Evolutionary conservation across 345 rosid species (phyloP), one percentile per base, ranked within the genome.

Genomic region (Eucalyptus sp.): DNA sequence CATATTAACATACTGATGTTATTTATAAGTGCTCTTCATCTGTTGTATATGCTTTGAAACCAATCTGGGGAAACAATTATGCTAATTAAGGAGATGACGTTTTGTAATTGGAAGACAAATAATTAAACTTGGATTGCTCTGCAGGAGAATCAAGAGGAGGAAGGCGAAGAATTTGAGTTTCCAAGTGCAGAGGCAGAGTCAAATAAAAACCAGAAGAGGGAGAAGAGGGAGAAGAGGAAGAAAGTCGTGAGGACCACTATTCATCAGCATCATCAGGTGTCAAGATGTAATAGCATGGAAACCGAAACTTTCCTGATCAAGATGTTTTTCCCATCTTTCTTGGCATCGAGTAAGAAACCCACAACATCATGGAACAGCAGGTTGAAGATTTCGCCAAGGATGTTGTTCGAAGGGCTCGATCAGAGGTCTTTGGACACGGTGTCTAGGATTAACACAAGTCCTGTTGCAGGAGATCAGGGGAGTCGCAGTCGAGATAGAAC

Each of bases 241-340:
- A 87, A 85, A 37, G 87, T 41, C 60, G 17, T 41, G 13, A 87
- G 64, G n/a, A 37, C 51, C 29, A 52, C 56, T 29, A 50, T 20
- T 29, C 41, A 13, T 7, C 88, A 85, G 64, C 25, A 90, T 8
- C 52, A 89, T 41, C 87, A 89, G 54, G 43, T 94, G 44, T 79
- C 91, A 20, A 93, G 92, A 89, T 89, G 27, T 50, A 43, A 64
- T 64, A 92, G 94, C 31, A 90, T 94, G 94, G 95, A 91, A 4
- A 91, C 89, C 64, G 93, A 92, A 64, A 76, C 62, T 64, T 92
- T 92, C 93, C 85, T 92, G 58, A 92, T 95, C 91, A 95, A 92
- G 91, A 90, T 91, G 91, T 92, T 93, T 79, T 76, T 92, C 60
- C 97, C 95, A 18, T 60, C 81, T 44, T 90, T 54, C 37, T 43